Base-by-base conservation (phyloP, 1,284 basidiomycete species). In the Melampsora americana region DNA sequence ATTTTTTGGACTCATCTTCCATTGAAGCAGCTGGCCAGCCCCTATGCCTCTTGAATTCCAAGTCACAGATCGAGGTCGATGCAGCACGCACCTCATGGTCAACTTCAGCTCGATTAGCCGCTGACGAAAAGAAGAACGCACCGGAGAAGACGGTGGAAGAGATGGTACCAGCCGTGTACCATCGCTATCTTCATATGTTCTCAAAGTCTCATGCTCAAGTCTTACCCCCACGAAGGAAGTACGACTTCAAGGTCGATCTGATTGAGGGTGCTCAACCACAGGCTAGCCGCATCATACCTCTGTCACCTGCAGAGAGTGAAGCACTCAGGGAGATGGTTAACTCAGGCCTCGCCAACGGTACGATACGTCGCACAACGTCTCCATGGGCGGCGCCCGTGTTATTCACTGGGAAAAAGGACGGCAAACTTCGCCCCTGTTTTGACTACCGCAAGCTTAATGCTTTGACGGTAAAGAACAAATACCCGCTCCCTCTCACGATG, bases 351-450 rank as follows among this genome's bases (percentile, higher is more conserved):
- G 12, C 59, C 59, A 61, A 26, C 59, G 35, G 9, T 1, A 61
- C 59, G 7, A 61, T 61, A 1, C 6, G 23, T 4, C 12, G 59
- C 12, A 61, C 59, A 12, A 61, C 59, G 9, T 61, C 59, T 1
- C 59, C 59, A 9, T 61, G 59, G 59, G 59, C 59, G 7, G 59
- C 59, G 18, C 59, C 59, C n/a, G n/a, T n/a, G n/a, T n/a, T n/a
- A n/a, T n/a, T n/a, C n/a, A n/a, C n/a, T n/a, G n/a, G n/a, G n/a
- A 66, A 66, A 14, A 18, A 20, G 11, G 65, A 66, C 23, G 39
- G 65, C 7, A 1, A 12, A 1, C 26, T 42, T 1, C 1, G 65
- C 7, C 30, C 48, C 6, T 66, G 65, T 66, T 39, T 66, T 12
- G 35, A 66, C 48, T 66, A 66, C 23, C 2, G 35, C 2, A 66